These are phyloP conservation scores for Pythium vanterpoolii DNA, from an alignment of 352 stramenopile species.

Conservation along the genomic window DNA sequence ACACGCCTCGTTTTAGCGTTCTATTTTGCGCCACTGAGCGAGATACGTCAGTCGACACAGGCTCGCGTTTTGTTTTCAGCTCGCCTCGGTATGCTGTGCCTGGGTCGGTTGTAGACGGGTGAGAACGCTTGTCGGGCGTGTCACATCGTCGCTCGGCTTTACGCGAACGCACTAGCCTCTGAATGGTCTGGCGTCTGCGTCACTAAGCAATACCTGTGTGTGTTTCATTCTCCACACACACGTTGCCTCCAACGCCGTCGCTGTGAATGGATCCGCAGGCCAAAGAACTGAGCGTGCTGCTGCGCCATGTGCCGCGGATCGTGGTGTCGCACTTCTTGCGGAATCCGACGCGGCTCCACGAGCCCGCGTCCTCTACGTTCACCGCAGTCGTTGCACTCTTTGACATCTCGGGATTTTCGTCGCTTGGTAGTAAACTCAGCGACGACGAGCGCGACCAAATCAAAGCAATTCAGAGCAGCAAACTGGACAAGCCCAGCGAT, in stretches of 20 bases:
- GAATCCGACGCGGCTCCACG: constrained; percentile 41
- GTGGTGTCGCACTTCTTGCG: constrained; percentile 58
- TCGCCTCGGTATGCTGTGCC: too few relatives aligned
- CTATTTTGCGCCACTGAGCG: too few relatives aligned
- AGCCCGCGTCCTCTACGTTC: constrained; percentile 46
- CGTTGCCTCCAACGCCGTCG: neutral
- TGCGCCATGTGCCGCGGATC: constrained; percentile 72
- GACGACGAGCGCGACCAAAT: constrained; percentile 55
- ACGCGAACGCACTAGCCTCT: too few relatives aligned
- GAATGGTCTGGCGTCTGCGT: too few relatives aligned
- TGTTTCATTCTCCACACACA: neutral
- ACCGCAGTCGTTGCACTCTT: constrained; percentile 74
- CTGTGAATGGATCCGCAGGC: constrained; percentile 30
- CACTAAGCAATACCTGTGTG: neutral
- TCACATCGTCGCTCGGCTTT: too few relatives aligned
- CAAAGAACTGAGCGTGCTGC: constrained; percentile 63
- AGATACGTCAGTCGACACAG: too few relatives aligned
- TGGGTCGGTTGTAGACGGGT: too few relatives aligned
- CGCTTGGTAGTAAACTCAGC: constrained; percentile 66
- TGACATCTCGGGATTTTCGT: constrained; percentile 86
- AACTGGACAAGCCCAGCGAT: constrained; percentile 5
- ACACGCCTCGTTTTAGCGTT: too few relatives aligned
- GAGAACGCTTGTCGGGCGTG: too few relatives aligned
- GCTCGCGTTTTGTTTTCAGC: too few relatives aligned
- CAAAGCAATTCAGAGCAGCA: constrained; percentile 20